Evolutionary conservation across 352 stramenopile species (phyloP).

Genomic region (Phytopythium cucurbitacearum): DNA sequence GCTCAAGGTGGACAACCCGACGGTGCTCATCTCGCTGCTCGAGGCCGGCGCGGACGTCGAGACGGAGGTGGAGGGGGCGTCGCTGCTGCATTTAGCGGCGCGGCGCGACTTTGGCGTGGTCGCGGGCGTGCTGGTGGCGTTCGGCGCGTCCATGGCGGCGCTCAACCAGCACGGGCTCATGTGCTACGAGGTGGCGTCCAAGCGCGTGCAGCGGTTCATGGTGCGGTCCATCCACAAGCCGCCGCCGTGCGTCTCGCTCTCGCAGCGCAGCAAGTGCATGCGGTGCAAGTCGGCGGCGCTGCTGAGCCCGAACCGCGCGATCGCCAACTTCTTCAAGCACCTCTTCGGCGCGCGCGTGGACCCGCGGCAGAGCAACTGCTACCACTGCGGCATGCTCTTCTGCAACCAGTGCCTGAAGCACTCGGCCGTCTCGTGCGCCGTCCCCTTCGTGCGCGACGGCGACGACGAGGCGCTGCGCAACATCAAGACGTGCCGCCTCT

Average conservation of each 20-base stretch:
- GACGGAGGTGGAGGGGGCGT: constrained; percentile 56
- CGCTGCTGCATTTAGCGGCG: constrained; percentile 58
- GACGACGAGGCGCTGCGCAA: constrained; percentile 43
- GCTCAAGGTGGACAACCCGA: constrained; percentile 68
- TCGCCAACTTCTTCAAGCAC: constrained; percentile 58
- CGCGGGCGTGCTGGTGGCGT: constrained; percentile 51
- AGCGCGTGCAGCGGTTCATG: constrained; percentile 64
- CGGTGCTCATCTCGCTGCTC: constrained; percentile 59
- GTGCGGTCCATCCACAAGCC: constrained; percentile 50
- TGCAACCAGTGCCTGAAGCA: constrained; percentile 62
- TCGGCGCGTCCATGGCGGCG: constrained; percentile 52
- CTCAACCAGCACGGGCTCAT: constrained; percentile 71
- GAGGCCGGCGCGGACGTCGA: constrained; percentile 53
- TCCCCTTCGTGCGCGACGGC: constrained; percentile 53
- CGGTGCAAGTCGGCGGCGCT: constrained; percentile 50
- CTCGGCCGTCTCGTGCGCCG: constrained; percentile 33
- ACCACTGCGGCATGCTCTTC: constrained; percentile 78
- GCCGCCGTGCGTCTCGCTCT: constrained; percentile 40
- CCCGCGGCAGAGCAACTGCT: constrained; percentile 69
- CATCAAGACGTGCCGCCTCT: constrained; percentile 60
- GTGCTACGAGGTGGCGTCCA: constrained; percentile 71
- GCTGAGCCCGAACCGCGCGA: constrained; percentile 34
- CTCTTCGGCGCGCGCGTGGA: constrained; percentile 38
- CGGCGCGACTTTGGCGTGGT: constrained; percentile 47
- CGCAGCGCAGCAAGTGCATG: constrained; percentile 69